phyloP scores from a whole-genome alignment of 176 grass and related monocot species.

The Phoenix dactylifera region DNA sequence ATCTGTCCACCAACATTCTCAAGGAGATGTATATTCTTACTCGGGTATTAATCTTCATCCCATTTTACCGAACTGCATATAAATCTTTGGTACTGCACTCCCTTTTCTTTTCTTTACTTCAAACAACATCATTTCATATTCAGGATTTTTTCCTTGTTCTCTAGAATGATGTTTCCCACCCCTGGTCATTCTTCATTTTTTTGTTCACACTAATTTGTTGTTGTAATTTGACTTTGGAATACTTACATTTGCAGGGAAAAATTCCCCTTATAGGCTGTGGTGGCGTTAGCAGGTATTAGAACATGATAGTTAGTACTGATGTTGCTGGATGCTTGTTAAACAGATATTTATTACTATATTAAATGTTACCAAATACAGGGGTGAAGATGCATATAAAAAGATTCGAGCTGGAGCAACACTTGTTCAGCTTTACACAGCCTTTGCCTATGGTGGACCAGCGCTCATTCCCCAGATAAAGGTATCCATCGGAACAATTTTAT shows the following conservation, averaged over 20 bases:
- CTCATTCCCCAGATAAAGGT: conserved; percentile 96
- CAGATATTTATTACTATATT: too few relatives aligned
- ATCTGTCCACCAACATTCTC: conserved; percentile 71
- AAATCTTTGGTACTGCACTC: too few relatives aligned
- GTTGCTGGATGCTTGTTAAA: too few relatives aligned
- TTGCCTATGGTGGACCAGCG: conserved; percentile 84
- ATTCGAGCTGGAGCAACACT: conserved; percentile 88
- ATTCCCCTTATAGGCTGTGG: conserved; percentile 89
- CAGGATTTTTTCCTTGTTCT: too few relatives aligned
- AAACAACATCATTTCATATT: too few relatives aligned
- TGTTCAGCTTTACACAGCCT: conserved; percentile 89
- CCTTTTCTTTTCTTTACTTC: too few relatives aligned
- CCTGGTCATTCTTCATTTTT: too few relatives aligned
- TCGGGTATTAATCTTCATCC: conserved; percentile 25
- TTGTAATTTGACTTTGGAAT: too few relatives aligned
- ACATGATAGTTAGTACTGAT: too few relatives aligned
- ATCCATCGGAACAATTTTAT: neutral
- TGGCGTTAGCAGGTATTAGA: conserved; percentile 72
- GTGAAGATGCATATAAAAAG: conserved; percentile 98
- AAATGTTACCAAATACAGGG: conserved; percentile 25
- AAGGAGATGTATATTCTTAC: conserved; percentile 96
- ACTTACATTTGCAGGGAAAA: conserved; percentile 54
- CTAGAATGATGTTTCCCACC: too few relatives aligned
- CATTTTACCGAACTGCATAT: conserved; percentile 11
- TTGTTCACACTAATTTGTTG: too few relatives aligned